Conservation (phyloP, 2,329 filamentous ascomycete species). For the Colletotrichum spinosum region DNA sequence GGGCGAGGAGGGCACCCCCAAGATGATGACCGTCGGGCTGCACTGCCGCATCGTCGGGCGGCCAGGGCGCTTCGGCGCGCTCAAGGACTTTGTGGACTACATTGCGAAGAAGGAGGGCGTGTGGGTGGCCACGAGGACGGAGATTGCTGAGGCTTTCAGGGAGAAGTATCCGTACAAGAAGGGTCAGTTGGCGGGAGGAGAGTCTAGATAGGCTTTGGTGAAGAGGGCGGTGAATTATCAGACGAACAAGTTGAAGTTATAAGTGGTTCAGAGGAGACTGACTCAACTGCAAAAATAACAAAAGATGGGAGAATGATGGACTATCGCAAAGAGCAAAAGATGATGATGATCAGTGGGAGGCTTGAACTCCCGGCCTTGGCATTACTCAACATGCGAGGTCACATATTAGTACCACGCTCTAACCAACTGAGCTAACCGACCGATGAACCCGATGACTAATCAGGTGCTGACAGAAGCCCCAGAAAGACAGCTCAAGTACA, state of each 20-base stretch:
- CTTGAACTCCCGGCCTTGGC: conserved; percentile 37
- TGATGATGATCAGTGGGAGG: conserved; percentile 35
- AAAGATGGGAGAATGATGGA: background rate
- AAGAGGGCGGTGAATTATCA: too few species aligned
- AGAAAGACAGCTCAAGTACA: background rate
- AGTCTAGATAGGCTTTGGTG: too few species aligned
- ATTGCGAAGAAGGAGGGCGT: conserved; percentile 63
- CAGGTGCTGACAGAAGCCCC: background rate
- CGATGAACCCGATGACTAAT: background rate
- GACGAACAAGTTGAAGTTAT: too few species aligned
- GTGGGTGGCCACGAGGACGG: conserved; percentile 64
- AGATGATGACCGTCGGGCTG: conserved; percentile 69
- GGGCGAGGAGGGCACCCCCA: conserved; percentile 58
- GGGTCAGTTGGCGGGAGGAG: conserved; percentile 46
- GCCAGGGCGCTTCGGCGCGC: conserved; percentile 61
- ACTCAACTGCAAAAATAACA: background rate
- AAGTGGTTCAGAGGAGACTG: background rate
- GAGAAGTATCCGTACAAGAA: conserved; percentile 60
- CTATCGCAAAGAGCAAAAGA: background rate
- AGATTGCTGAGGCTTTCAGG: conserved; percentile 63
- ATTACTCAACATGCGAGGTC: conserved; percentile 16
- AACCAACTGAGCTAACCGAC: conserved; percentile 36
- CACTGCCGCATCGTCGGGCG: conserved; percentile 65
- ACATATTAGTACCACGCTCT: conserved; percentile 36
- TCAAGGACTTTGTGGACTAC: conserved; percentile 65